Conservation (phyloP, 441 rosid species). For the Theobroma grandiflorum region DNA sequence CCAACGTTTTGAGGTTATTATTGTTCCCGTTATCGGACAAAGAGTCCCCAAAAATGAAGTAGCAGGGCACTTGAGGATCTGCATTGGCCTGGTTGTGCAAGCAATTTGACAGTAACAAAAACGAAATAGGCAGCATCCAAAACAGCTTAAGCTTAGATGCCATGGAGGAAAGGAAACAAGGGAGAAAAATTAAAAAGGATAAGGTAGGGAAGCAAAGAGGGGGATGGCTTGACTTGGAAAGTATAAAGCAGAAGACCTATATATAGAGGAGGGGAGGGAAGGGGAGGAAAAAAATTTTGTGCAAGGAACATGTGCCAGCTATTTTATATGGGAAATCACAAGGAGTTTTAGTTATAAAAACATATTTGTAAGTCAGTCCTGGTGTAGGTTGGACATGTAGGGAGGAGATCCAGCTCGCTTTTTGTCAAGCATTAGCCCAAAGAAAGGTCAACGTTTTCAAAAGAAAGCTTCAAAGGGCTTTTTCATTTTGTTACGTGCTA, state of each 20-base stretch:
- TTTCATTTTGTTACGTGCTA: too few species aligned
- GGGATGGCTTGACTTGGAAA: neutral
- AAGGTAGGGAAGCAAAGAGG: neutral
- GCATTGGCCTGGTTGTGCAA: conserved; percentile 7
- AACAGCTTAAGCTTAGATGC: neutral
- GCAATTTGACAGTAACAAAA: neutral
- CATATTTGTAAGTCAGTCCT: too few species aligned
- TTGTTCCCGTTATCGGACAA: conserved; percentile 58
- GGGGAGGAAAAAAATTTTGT: neutral
- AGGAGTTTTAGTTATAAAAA: too few species aligned
- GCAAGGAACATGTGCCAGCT: neutral
- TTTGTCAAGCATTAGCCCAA: too few species aligned
- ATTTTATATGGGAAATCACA: too few species aligned
- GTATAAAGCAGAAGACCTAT: neutral
- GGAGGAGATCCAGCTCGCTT: too few species aligned
- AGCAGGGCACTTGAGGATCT: conserved; percentile 39
- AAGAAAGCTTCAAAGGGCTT: too few species aligned
- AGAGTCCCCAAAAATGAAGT: conserved; percentile 57
- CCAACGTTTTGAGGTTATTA: conserved; percentile 39
- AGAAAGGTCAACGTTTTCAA: too few species aligned
- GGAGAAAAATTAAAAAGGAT: neutral
- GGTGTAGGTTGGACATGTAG: too few species aligned
- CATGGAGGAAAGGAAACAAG: neutral
- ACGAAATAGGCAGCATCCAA: neutral
- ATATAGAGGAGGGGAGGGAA: neutral